Evolutionary conservation across 2,329 filamentous ascomycete genomes (phyloP).

Genomic region (Neofusicoccum ribis): DNA sequence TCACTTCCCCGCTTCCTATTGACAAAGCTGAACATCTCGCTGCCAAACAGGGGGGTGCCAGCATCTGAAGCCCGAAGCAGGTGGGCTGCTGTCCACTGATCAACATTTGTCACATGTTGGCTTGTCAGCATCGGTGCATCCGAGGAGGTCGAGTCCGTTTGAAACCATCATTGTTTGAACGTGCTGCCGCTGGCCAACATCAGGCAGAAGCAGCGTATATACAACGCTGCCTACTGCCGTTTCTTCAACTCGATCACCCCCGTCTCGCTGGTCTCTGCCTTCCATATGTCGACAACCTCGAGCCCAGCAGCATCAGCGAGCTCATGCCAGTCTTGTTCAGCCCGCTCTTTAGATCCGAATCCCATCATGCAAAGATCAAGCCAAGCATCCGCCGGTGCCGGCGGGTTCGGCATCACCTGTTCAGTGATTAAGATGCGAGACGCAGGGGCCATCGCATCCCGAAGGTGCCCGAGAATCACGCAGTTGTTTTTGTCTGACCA

Average conservation of each 20-base stretch:
- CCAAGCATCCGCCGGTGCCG: neutral
- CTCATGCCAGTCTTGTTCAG: neutral
- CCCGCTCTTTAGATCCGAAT: neutral
- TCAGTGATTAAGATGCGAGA: constrained; percentile 48
- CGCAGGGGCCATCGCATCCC: constrained; percentile 34
- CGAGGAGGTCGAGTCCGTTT: no score
- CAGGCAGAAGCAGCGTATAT: no score
- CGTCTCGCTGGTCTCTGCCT: neutral
- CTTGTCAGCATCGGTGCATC: no score
- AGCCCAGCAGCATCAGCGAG: neutral
- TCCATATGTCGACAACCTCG: constrained; percentile 5
- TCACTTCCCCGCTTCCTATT: no score
- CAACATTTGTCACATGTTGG: no score
- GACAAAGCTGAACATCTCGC: no score
- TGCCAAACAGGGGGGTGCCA: no score
- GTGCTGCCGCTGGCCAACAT: no score
- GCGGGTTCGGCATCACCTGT: neutral
- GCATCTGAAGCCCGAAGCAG: no score
- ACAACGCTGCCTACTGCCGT: neutral
- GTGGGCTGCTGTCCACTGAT: no score
- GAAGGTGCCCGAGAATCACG: constrained; percentile 35
- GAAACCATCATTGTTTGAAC: no score
- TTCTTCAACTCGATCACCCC: constrained; percentile 5
- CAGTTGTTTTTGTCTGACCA: constrained; percentile 34
- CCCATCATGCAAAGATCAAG: constrained; percentile 1